Percentiles rank a stretch among this genome's conserved stretches.
These are phyloP conservation scores for Colletotrichum sp. DNA, from an alignment of 2,329 filamentous ascomycete genomes.

Conservation along the genomic window DNA sequence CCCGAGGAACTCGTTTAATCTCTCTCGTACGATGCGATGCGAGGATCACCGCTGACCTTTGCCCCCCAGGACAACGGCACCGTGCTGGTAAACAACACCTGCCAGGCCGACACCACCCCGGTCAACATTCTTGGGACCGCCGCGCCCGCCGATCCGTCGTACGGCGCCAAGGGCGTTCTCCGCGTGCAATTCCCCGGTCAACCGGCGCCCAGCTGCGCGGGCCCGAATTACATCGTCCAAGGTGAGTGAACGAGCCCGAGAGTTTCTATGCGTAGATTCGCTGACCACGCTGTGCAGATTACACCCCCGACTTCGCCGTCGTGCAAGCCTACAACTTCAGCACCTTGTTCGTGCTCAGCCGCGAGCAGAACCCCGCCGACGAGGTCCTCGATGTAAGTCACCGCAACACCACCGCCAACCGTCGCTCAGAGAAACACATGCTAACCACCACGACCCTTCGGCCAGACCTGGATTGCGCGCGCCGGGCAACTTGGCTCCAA, in stretches of 20 bases:
- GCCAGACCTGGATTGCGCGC: conserved; percentile 30
- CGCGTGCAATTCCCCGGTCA: conserved; percentile 35
- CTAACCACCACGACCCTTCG: background rate
- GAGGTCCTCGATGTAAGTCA: conserved; percentile 31
- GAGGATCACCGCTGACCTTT: background rate
- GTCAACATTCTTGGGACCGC: conserved; percentile 35
- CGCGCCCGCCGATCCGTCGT: conserved; percentile 29
- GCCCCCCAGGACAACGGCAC: conserved; percentile 32
- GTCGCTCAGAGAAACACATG: background rate
- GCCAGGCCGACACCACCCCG: conserved; percentile 28
- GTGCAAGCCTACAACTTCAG: conserved; percentile 37
- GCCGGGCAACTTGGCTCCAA: conserved; percentile 29
- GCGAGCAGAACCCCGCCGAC: conserved; percentile 31
- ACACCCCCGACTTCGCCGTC: conserved; percentile 34
- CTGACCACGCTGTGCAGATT: conserved; percentile 23
- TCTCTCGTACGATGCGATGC: background rate
- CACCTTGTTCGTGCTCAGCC: conserved; percentile 36
- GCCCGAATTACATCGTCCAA: conserved; percentile 39
- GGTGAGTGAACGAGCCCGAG: conserved; percentile 15
- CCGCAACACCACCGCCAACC: background rate
- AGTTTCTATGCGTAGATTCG: background rate
- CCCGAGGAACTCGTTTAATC: background rate
- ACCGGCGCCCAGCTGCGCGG: conserved; percentile 31
- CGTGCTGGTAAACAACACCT: conserved; percentile 37
- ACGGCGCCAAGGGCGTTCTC: conserved; percentile 33